These are phyloP conservation scores for Sechiopsis laciniata DNA, from an alignment of 306 rosid genomes.

Conservation along the genomic window DNA sequence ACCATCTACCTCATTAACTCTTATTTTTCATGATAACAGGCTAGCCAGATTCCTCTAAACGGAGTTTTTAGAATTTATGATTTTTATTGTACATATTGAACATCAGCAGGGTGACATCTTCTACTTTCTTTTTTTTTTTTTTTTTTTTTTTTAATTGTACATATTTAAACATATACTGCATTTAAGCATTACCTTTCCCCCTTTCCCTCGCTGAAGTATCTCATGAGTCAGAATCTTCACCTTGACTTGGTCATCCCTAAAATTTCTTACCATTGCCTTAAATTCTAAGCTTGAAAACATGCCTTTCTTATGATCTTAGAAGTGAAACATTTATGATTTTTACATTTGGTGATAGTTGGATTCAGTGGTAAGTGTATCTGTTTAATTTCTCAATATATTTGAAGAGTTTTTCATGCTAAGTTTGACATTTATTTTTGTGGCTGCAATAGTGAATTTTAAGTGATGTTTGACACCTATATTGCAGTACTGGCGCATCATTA, in stretches of 20 bases:
- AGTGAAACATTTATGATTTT: conserved; percentile 1
- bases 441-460: not conserved
- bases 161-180: not conserved
- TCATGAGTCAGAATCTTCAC: not conserved
- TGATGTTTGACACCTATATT: not conserved
- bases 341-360: not conserved
- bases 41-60: conserved; percentile 5
- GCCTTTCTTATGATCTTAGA: conserved; percentile 1
- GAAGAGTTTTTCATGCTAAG: not conserved
- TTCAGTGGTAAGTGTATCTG: not conserved
- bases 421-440: not conserved
- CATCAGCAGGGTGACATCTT: not conserved
- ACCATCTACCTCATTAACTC: conserved; percentile 8
- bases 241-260: not conserved
- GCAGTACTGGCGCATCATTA: not conserved
- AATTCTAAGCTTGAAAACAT: not conserved
- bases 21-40: not conserved
- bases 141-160: not conserved
- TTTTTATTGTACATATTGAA: not conserved
- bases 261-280: not conserved
- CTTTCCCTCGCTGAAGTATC: not conserved
- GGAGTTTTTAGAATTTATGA: not conserved
- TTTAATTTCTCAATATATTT: not conserved
- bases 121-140: no score
- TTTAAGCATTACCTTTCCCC: not conserved